Base-by-base conservation (phyloP, 1,284 basidiomycete genomes). In the Spongispora temasekensis region DNA sequence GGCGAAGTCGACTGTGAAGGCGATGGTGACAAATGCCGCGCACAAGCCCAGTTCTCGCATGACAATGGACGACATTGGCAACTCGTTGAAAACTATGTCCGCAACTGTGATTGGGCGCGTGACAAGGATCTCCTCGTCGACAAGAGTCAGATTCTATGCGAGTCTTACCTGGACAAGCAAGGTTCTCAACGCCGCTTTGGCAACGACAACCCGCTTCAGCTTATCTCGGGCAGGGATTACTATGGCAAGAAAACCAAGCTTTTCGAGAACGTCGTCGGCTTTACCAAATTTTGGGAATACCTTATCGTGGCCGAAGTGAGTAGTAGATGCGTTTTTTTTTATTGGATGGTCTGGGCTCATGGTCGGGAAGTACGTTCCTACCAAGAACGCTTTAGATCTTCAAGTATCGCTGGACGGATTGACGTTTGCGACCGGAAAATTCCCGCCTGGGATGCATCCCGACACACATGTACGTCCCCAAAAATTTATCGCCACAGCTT, bases 201-300 rank as follows among this genome's bases (percentile, higher is more conserved):
- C 21, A 74, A 77, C 19, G 80, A 82, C 23, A 94, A 94, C 69
- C 85, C 89, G 5, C 70, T 98, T 54, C 84, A 96, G 74, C 79
- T 98, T 54, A 83, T 97, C 34, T 84, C 86, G 8, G 97, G 97
- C 1, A 76, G 81, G 15, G 82, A 90, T 59, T 97, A 88, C 77
- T 98, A 89, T 75, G 69, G 68, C 51, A 84, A 83, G 64, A 91
- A 87, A 79, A 86, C 81, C 64, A 89, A 84, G 69, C 74, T 98
- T 30, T 98, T 99, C 71, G 85, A 93, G 54, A 81, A 88, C 46
- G 88, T 98, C 57, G 93, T 96, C 64, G 97, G 97, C 3, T 98
- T 96, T 78, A 91, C 97, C 0, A 97, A 95, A 72, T 99, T 99
- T 76, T 94, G 94, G 4, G 93, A 98, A 78, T 99, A 91, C 74